Evolutionary conservation across 2,329 filamentous ascomycete species (phyloP).

Genomic region (Trichoderma asperellum): DNA sequence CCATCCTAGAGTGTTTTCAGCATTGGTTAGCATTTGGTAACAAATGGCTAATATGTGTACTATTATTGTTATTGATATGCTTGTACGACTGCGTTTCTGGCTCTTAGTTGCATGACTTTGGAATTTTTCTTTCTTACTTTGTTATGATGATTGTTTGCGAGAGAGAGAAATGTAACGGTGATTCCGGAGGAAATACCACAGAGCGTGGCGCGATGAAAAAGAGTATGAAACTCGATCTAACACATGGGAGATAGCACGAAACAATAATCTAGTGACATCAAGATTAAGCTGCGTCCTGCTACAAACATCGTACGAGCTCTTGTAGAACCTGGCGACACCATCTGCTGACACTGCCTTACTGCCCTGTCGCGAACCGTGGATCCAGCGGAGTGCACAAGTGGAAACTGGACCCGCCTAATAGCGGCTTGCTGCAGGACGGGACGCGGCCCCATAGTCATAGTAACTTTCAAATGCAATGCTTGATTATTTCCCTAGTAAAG

Average conservation of each 20-base stretch:
- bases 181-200: not conserved
- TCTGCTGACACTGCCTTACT: too few species aligned
- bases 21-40: not conserved
- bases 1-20: not conserved
- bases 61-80: not conserved
- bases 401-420: not conserved
- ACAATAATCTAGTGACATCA: not conserved
- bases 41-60: constrained; percentile 5
- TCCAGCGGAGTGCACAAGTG: not conserved
- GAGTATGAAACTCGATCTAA: not conserved
- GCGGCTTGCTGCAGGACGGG: not conserved
- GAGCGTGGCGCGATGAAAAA: not conserved
- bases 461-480: constrained; percentile 22
- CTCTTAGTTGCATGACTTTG: not conserved
- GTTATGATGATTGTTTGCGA: not conserved
- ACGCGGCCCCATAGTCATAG: not conserved
- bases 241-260: not conserved
- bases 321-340: not conserved
- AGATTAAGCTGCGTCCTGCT: not conserved
- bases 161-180: not conserved
- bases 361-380: not conserved
- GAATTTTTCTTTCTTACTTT: not conserved
- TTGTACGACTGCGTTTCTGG: not conserved
- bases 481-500: constrained; percentile 24
- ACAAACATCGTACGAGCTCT: not conserved